phyloP scores from a whole-genome alignment of 164 flowering plant genomes.

The Dillenia suffruticosa region DNA sequence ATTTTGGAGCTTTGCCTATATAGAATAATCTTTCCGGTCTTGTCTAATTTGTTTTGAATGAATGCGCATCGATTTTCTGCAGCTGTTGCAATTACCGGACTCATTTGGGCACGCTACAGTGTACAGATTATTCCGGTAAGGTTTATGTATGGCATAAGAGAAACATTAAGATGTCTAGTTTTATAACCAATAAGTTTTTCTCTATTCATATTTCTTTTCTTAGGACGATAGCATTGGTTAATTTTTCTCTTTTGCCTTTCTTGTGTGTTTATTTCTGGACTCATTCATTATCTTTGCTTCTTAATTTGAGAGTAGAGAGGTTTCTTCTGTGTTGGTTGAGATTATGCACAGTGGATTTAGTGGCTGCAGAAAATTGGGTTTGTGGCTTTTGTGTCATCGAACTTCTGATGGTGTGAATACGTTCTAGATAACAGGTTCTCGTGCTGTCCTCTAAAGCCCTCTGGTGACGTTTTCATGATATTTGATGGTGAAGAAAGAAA shows the following conservation, averaged over 20 bases:
- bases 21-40: neutral
- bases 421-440: too few relatives aligned
- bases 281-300: conserved; percentile 2
- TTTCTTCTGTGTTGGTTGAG: conserved; percentile 1
- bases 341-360: too few relatives aligned
- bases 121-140: conserved; percentile 76
- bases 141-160: neutral
- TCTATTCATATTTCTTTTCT: too few relatives aligned
- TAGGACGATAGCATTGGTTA: neutral
- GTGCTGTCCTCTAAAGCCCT: too few relatives aligned
- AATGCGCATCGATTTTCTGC: conserved; percentile 2
- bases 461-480: too few relatives aligned
- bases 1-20: too few relatives aligned
- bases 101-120: conserved; percentile 84
- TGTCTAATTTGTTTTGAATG: neutral
- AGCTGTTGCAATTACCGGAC: conserved; percentile 63
- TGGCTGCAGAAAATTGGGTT: too few relatives aligned
- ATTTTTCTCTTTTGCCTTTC: neutral
- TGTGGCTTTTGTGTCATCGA: too few relatives aligned
- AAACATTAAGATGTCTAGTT: too few relatives aligned
- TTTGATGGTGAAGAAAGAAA: too few relatives aligned
- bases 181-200: too few relatives aligned
- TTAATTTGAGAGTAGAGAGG: neutral
- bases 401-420: too few relatives aligned
- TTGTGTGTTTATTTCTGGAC: neutral